Evolutionary conservation across 768 basidiomycete species (phyloP).

Genomic region (Mycena sanguinolenta): DNA sequence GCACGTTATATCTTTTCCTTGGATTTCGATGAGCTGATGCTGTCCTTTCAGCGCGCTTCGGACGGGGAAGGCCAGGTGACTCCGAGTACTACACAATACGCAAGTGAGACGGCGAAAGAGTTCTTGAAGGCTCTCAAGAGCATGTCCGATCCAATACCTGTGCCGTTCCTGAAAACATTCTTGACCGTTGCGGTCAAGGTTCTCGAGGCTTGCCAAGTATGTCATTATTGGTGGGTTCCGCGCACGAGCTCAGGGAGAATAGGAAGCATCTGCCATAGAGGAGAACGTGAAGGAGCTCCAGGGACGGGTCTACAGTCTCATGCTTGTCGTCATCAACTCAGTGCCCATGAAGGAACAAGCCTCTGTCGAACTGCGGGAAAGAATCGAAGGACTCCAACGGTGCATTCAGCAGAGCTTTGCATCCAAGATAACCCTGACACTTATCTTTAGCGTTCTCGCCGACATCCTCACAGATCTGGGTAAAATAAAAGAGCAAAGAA

Average conservation of each 20-base stretch:
- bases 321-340: neutral
- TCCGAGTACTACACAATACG: no score
- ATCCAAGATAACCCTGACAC: no score
- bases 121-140: neutral
- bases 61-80: no score
- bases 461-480: neutral
- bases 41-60: no score
- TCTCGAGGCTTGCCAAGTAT: neutral
- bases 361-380: no score
- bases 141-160: neutral
- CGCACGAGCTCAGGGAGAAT: neutral
- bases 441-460: neutral
- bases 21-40: no score
- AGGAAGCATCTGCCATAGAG: neutral
- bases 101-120: no score
- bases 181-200: neutral
- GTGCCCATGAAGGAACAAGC: neutral
- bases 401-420: neutral
- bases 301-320: neutral
- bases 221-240: neutral
- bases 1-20: no score
- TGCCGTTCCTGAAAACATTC: neutral
- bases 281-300: neutral
- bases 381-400: neutral
- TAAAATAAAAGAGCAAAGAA: neutral